These are phyloP conservation scores for Vaccinium vitisidaea DNA, from an alignment of 148 eudicot species.

Conservation along the genomic window DNA sequence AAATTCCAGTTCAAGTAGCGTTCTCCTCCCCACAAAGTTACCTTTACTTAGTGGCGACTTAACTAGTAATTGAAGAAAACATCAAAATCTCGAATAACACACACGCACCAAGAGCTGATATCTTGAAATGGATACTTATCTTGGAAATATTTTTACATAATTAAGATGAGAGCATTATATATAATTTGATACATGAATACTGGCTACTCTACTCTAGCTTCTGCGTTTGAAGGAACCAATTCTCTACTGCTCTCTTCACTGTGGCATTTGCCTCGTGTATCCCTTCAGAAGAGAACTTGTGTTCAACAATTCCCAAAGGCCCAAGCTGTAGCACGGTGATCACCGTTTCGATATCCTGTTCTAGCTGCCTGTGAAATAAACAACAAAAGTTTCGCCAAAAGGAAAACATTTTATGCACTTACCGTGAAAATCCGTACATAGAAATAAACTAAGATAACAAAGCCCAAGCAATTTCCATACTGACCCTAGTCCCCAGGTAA, in stretches of 20 bases:
- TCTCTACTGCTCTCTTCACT: slow-evolving; percentile 62
- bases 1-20: not conserved
- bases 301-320: slow-evolving; percentile 83
- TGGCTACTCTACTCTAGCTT: slow-evolving; percentile 51
- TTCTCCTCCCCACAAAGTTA: not conserved
- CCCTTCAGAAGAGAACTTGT: slow-evolving; percentile 81
- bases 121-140: not conserved
- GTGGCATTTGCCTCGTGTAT: slow-evolving; percentile 56
- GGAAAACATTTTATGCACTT: not conserved
- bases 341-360: slow-evolving; percentile 88
- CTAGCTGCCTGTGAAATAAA: slow-evolving; percentile 64
- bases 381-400: not conserved
- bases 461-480: not conserved
- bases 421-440: too few species aligned
- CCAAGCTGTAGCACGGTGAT: slow-evolving; percentile 82
- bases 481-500: not conserved
- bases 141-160: not conserved
- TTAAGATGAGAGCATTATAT: not conserved
- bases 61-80: not conserved
- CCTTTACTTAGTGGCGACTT: not conserved
- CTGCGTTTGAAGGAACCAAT: slow-evolving; percentile 69
- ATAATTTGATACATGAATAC: slow-evolving; percentile 25
- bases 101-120: not conserved
- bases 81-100: not conserved
- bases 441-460: not conserved